Evolutionary conservation across 352 stramenopile species (phyloP), one percentile per base, ranked within the genome.

Genomic region (Aphanomyces euteiches): DNA sequence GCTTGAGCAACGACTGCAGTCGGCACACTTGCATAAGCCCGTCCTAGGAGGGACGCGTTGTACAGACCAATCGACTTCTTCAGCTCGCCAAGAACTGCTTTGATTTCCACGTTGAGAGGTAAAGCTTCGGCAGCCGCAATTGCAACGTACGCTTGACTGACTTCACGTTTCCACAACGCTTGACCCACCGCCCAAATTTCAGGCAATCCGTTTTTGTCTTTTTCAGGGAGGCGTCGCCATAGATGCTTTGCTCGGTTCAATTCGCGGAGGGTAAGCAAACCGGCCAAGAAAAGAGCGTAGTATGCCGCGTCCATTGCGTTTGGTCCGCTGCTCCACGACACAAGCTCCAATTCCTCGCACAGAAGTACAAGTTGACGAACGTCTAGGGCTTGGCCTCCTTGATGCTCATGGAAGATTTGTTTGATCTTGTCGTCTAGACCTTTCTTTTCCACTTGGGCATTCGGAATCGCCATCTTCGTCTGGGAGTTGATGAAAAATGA

Each of bases 101-200:
- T 15, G 19, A 48, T 6, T n/a, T 69, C 12, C 7, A 40, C 4
- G 2, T 43, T 8, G 40, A 41, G 17, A 28, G 54, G 15, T 7
- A 54, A 17, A 4, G 47, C 48, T 10, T 63, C 64, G 36, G 61
- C 12, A 8, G 64, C 64, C 8, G 47, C 36, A 70, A 50, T 56
- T 4, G 64, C 64, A 3, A 36, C 47, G 36, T 70, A 56, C 6
- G 64, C 64, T 50, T 70, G 64, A 17, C 53, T 41, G 56, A 70
- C 56, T n/a, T 70, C 64, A 13, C 64, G 64, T 47, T 43, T 61
- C 64, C 64, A 70, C 54, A 70, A 53, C 40, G 64, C 64, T 63
- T 61, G 64, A 4, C 64, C 64, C 6, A 70, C 64, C n/a, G 64
- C 64, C 64, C 64, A 70, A 48, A 70, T 70, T 37, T 70, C 43